Evolutionary conservation across 179 eudicot species (phyloP).

Genomic region (Kewa caespitosa): DNA sequence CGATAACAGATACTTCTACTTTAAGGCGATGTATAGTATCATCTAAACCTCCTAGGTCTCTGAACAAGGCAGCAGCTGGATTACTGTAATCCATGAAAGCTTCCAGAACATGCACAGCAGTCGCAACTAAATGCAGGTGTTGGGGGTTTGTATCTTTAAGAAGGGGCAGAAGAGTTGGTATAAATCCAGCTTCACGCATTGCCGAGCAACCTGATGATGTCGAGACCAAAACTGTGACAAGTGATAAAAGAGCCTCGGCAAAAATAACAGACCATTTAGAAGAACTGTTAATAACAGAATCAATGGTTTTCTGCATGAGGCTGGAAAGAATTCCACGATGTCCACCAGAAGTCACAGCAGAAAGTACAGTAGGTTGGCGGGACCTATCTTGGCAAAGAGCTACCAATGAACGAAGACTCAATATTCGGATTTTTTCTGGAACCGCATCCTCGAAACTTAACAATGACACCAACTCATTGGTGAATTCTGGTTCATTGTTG

Average conservation of each 20-base stretch:
- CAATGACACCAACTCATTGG: slow-evolving; percentile 82
- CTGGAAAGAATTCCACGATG: slow-evolving; percentile 97
- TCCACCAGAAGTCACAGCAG: slow-evolving; percentile 98
- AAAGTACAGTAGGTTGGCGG: slow-evolving; percentile 80
- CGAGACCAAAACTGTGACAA: slow-evolving; percentile 84
- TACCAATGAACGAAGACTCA: slow-evolving; percentile 77
- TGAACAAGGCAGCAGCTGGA: slow-evolving; percentile 96
- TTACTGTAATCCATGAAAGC: slow-evolving; percentile 99
- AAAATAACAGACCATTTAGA: slow-evolving; percentile 87
- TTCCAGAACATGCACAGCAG: slow-evolving; percentile 95
- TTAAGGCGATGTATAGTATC: slow-evolving; percentile 83
- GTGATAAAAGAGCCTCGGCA: slow-evolving; percentile 90
- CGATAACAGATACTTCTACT: slow-evolving; percentile 73
- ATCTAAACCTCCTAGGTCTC: slow-evolving; percentile 96
- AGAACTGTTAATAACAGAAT: slow-evolving; percentile 63
- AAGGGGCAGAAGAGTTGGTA: slow-evolving; percentile 94
- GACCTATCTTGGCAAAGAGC: slow-evolving; percentile 95
- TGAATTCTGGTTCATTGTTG: slow-evolving; percentile 89
- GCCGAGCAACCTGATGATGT: slow-evolving; percentile 96
- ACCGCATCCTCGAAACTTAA: slow-evolving; percentile 79
- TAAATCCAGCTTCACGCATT: slow-evolving; percentile 98
- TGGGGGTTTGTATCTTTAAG: slow-evolving; percentile 89
- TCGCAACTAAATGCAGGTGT: slow-evolving; percentile 90
- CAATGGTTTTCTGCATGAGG: slow-evolving; percentile 97
- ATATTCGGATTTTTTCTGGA: slow-evolving; percentile 79